Evolutionary conservation across 208 protist species (phyloP), one percentile per base, ranked within the genome.

Genomic region (Acanthamoeba polyphaga): DNA sequence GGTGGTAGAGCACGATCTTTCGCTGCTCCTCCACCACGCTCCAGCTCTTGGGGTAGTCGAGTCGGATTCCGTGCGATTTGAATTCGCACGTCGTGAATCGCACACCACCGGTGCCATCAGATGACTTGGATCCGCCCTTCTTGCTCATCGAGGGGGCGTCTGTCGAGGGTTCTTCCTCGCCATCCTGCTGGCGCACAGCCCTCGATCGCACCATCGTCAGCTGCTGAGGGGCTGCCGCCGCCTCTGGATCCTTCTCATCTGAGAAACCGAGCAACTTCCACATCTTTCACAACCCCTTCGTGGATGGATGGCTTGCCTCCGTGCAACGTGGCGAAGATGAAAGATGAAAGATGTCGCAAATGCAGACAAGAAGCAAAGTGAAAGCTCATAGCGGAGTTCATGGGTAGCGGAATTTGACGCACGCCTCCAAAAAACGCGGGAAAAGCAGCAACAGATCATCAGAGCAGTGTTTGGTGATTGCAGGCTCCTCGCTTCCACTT

Each of bases 201-300:
- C 46, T 82, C 43, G 74, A 82, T 82, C 74, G 29, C 34, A 82
- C 74, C 74, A 82, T 82, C 34, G 74, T 82, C 34, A 82, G 74
- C 19, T 82, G 74, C 24, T 82, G 74, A 5, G 74, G 74, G 22
- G 74, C 74, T 12, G 74, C 43, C 74, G 38, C 74, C 13, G 46
- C 29, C 9, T 82, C 74, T 5, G 74, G 34, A 55, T 82, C 38
- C 74, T 82, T 82, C 17, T 82, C 74, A 82, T 82, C 74, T 53
- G 34, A 46, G 17, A 53, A 82, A 9, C 74, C 74, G 17, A 82
- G 38, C 74, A 82, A n/a, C 46, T 82, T 82, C 74, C 74, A 82
- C 74, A 82, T 82, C n/a, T 38, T 74, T 38, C 32, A 13, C 66
- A 74, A 74, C 2, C 8, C 12, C 32, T 32, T 34, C 2, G 24